Evolutionary conservation across 2,329 filamentous ascomycete genomes (phyloP).

Genomic region (Stagonosporopsis tanaceti): DNA sequence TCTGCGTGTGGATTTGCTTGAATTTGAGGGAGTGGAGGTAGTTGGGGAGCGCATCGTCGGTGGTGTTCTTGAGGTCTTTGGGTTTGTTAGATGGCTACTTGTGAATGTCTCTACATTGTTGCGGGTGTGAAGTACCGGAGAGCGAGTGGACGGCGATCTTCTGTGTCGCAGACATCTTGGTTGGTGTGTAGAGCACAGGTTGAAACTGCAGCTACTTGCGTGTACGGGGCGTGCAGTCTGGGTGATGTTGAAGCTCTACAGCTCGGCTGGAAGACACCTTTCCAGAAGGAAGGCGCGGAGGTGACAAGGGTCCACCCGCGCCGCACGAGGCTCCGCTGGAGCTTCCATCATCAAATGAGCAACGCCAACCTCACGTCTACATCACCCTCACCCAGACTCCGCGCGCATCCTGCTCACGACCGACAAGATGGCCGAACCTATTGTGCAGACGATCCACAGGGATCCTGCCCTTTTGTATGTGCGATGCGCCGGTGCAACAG

Average conservation of each 20-base stretch:
- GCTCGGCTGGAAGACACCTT: slow-evolving; percentile 45
- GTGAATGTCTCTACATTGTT: neutral
- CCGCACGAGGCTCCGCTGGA: slow-evolving; percentile 37
- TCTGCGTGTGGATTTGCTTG: slow-evolving; percentile 79
- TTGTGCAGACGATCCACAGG: slow-evolving; percentile 94
- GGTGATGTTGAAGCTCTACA: slow-evolving; percentile 19
- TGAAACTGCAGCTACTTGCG: neutral
- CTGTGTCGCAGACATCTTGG: slow-evolving; percentile 47
- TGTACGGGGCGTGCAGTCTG: slow-evolving; percentile 8
- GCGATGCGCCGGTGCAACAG: neutral
- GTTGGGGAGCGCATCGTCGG: slow-evolving; percentile 91
- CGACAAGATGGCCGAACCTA: slow-evolving; percentile 77
- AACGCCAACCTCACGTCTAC: slow-evolving; percentile 27
- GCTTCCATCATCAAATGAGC: slow-evolving; percentile 31
- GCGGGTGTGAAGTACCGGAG: slow-evolving; percentile 58
- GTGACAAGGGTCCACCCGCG: slow-evolving; percentile 44
- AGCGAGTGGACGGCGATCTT: slow-evolving; percentile 74
- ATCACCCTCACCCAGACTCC: slow-evolving; percentile 23
- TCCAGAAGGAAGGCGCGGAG: slow-evolving; percentile 42
- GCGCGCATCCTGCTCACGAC: slow-evolving; percentile 27
- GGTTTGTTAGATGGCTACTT: slow-evolving; percentile 22
- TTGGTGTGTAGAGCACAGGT: neutral
- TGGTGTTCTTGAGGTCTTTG: slow-evolving; percentile 92
- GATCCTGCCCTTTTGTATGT: slow-evolving; percentile 97
- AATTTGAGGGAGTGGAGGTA: slow-evolving; percentile 92